Conservation (phyloP, 2,329 filamentous ascomycete genomes). For the Fusarium sp. region DNA sequence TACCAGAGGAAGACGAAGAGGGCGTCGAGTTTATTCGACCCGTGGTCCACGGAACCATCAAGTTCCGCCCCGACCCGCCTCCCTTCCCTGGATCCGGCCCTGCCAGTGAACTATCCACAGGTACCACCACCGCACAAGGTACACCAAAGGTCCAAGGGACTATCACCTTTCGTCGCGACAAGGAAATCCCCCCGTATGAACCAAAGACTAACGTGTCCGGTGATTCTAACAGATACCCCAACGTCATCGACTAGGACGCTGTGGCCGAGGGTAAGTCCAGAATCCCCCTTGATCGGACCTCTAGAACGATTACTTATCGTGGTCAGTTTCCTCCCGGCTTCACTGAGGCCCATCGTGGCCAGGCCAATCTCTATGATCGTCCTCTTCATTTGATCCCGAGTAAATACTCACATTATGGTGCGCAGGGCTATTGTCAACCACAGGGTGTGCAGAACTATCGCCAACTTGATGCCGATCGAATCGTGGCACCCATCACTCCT, state of each 20-base stretch:
- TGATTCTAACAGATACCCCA: not conserved
- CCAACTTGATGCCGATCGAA: not conserved
- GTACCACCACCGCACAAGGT: not conserved
- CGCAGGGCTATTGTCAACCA: not conserved
- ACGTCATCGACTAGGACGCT: not conserved
- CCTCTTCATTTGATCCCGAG: not conserved
- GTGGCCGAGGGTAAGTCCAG: not conserved
- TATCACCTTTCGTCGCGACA: not conserved
- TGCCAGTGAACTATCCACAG: not conserved
- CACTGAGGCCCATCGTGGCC: constrained; percentile 8
- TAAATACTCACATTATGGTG: not conserved
- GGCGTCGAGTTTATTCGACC: not conserved
- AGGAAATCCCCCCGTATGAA: not conserved
- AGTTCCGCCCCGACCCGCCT: not conserved
- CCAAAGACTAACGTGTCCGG: not conserved
- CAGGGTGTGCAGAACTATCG: no score
- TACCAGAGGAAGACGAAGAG: not conserved
- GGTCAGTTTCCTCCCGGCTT: constrained; percentile 8
- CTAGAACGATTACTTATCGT: not conserved
- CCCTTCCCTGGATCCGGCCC: not conserved
- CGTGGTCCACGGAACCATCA: not conserved
- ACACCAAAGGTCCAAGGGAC: not conserved
- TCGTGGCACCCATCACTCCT: not conserved
- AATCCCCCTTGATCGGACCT: not conserved
- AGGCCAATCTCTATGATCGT: not conserved